Conservation (phyloP, 495 filamentous ascomycete species). For the Aspergillus funiculosus region DNA sequence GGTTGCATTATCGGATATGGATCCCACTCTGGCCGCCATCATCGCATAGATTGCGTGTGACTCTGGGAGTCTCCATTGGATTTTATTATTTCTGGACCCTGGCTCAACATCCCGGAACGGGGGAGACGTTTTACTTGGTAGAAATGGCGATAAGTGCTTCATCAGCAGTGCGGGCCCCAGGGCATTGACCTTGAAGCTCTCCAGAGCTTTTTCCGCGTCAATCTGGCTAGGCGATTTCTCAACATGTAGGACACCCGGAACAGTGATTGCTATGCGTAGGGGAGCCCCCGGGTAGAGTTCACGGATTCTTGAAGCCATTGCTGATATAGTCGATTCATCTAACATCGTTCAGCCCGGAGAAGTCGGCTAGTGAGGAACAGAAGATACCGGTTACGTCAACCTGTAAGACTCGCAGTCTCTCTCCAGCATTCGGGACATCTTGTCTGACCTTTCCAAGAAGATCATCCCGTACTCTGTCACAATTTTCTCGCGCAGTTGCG, state of each 20-base stretch:
- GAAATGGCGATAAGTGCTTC: constrained; percentile 63
- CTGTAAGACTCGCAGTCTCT: constrained; percentile 50
- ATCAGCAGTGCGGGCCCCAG: constrained; percentile 69
- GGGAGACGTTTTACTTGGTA: constrained; percentile 49
- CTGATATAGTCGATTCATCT: constrained; percentile 40
- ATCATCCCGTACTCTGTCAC: constrained; percentile 42
- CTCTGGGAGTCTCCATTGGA: constrained; percentile 19
- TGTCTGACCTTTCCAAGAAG: constrained; percentile 47
- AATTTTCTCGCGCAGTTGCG: constrained; percentile 61
- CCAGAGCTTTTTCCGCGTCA: constrained; percentile 46
- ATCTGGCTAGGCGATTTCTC: constrained; percentile 68
- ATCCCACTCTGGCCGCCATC: constrained; percentile 74
- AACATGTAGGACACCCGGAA: constrained; percentile 68
- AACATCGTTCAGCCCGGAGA: constrained; percentile 8
- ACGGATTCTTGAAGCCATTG: constrained; percentile 32
- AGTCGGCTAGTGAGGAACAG: not conserved
- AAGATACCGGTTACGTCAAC: constrained; percentile 55
- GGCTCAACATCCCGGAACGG: constrained; percentile 15
- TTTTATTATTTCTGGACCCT: not conserved
- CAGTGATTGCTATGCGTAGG: constrained; percentile 62
- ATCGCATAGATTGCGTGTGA: constrained; percentile 56
- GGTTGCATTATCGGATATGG: constrained; percentile 58
- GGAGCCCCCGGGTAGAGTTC: constrained; percentile 47
- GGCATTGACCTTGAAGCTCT: constrained; percentile 62
- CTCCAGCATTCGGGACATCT: constrained; percentile 27